Base-by-base conservation (phyloP, 495 filamentous ascomycete species). In the Pseudoneurospora amorphoporcata region DNA sequence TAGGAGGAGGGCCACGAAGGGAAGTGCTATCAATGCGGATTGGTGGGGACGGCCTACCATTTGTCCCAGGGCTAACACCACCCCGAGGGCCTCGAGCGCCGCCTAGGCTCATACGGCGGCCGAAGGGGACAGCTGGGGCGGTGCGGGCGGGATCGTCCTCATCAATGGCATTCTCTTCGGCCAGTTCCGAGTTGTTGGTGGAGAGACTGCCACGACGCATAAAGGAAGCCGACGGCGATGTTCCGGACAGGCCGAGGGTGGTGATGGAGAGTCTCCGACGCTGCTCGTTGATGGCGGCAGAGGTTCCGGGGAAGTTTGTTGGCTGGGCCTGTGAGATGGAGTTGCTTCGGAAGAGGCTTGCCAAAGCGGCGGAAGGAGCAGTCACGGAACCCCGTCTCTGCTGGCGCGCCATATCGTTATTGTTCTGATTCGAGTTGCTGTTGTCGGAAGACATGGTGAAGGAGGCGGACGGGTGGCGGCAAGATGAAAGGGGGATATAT, bases 71-170 rank as follows among this genome's bases (percentile, higher is more conserved):
- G 74, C 85, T 88, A 40, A 76, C 78, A 70, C 80, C 77, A 43
- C 75, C 77, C 39, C 84, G 82, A 6, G 82, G 78, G 65, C 78
- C 80, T 72, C 92, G 88, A 37, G 93, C 39, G 16, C 72, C 94
- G 70, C 95, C 95, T 79, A 97, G 95, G 78, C 94, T 97, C 84
- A 97, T 88, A 29, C 95, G 90, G 69, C 95, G 89, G 10, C 88
- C 88, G 79, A 97, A 96, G 17, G 93, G 93, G 6, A 91, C 91
- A 68, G 81, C 87, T 40, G 92, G 88, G 8, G 86, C 85, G 72
- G 78, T 80, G 77, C 80, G 84, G 45, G 78, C 70, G 75, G 78
- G 75, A 78, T 90, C 93, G 47, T 88, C 88, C 68, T 98, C 95
- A 71, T 98, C 95, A 58, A 94, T 87, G 58, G 94, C 91, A 73